These are phyloP conservation scores for Lipomyces sp. DNA, from an alignment of 805 yeast species.

Conservation along the genomic window DNA sequence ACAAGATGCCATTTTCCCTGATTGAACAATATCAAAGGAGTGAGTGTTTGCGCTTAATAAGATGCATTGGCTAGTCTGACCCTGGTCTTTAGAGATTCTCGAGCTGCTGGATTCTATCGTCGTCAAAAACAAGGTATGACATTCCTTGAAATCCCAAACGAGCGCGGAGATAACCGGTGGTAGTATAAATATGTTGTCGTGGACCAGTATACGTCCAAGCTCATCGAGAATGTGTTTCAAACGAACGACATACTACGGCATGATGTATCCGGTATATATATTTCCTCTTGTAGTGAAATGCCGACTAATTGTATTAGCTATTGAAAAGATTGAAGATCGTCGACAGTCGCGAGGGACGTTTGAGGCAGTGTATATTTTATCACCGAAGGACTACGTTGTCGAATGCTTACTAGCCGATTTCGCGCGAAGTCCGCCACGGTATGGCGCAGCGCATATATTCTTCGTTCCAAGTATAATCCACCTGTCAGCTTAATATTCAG, in stretches of 20 bases:
- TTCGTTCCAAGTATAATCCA: conserved; percentile 62
- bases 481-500: conserved; percentile 40
- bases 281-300: not conserved
- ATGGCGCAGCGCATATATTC: conserved; percentile 72
- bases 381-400: conserved; percentile 68
- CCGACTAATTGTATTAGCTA: conserved; percentile 46
- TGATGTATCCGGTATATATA: conserved; percentile 29
- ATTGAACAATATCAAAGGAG: conserved; percentile 27
- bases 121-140: conserved; percentile 26
- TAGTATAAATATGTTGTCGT: conserved; percentile 56
- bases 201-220: conserved; percentile 59
- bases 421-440: conserved; percentile 66
- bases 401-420: conserved; percentile 82
- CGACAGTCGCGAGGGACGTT: conserved; percentile 66
- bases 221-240: conserved; percentile 49
- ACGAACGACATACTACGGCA: conserved; percentile 25
- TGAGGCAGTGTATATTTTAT: conserved; percentile 80
- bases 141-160: not conserved
- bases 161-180: not conserved
- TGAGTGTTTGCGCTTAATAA: conserved; percentile 8
- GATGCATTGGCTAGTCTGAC: not conserved
- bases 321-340: conserved; percentile 65
- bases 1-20: conserved; percentile 30
- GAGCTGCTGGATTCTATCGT: conserved; percentile 30
- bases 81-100: conserved; percentile 18